phyloP scores from a whole-genome alignment of 371 early-diverging fungal species.

The Rhizopus stolonifer region DNA sequence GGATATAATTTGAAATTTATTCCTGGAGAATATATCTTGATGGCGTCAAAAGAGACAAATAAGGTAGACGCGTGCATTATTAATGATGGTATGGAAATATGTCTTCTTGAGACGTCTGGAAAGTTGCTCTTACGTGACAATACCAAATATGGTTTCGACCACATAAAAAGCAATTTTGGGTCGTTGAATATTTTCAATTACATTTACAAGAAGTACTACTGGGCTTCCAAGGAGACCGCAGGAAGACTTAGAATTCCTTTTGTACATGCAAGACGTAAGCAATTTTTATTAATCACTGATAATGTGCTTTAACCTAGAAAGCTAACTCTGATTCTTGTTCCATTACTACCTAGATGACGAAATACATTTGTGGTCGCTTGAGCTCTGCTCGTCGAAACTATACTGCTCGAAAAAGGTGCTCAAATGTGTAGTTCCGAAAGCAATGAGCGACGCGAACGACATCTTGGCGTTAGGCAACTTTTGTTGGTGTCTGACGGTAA shows the following conservation, averaged over 20 bases:
- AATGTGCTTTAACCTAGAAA: slow-evolving; percentile 8
- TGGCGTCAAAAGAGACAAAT: slow-evolving; percentile 8
- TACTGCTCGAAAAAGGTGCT: slow-evolving; percentile 9
- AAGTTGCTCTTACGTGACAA: slow-evolving; percentile 10
- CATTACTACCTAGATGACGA: slow-evolving; percentile 4
- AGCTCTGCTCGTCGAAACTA: slow-evolving; percentile 7
- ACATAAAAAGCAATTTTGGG: slow-evolving; percentile 7
- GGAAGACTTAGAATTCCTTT: slow-evolving; percentile 9
- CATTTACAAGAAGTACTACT: slow-evolving; percentile 6
- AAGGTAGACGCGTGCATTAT: slow-evolving; percentile 8
- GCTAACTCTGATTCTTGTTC: slow-evolving; percentile 9
- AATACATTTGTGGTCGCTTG: slow-evolving; percentile 3
- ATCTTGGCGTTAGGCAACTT: slow-evolving; percentile 8
- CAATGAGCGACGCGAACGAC: slow-evolving; percentile 5
- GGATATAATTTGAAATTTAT: slow-evolving; percentile 8
- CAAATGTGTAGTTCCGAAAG: slow-evolving; percentile 9
- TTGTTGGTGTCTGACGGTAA: slow-evolving; percentile 6
- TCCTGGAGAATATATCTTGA: slow-evolving; percentile 11
- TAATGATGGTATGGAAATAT: slow-evolving; percentile 6
- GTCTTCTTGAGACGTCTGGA: slow-evolving; percentile 10
- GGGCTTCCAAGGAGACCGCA: slow-evolving; percentile 7
- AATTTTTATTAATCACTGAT: slow-evolving; percentile 9
- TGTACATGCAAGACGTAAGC: slow-evolving; percentile 10
- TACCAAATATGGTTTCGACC: slow-evolving; percentile 8
- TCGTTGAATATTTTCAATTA: slow-evolving; percentile 4